Evolutionary conservation across 2,329 filamentous ascomycete species (phyloP), one percentile per base, ranked within the genome.

Genomic region (Magnaporthiopsis rhizophila): DNA sequence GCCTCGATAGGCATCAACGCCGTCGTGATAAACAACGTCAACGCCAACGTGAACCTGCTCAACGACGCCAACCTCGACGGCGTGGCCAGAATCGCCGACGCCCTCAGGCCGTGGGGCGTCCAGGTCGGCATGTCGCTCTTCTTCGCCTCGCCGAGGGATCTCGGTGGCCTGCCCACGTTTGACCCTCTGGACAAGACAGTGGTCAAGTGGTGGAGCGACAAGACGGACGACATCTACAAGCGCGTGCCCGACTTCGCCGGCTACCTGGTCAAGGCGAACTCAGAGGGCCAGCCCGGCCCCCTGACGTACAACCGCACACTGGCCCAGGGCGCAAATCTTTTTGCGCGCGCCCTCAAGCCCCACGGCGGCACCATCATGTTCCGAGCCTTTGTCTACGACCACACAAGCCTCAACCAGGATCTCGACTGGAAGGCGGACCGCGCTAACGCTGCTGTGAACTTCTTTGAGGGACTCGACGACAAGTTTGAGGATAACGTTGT

Each of bases 211-310:
- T 91, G 88, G 88, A 72, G 77, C 0, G 79, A 83, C 59, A 80
- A 85, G 60, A 88, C 88, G 0, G 75, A 83, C 59, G 74, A 81
- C 34, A 75, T 91, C 8, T 90, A 90, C 69, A 66, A 75, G 6
- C 74, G 78, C 2, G 80, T 91, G 2, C 88, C 88, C 0, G 88
- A 91, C 69, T 78, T 91, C 72, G 84, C 83, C 1, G 88, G 89
- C 0, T 90, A 88, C 68, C 78, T 90, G 3, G 81, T 90, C 67
- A 91, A 91, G 72, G 88, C 88, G 11, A 87, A 88, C 71, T 89
- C 86, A 0, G 89, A 91, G 74, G 88, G 87, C 1, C 87, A 91
- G 70, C 87, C 88, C 0, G 88, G 88, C 0, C 88, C 88, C 0
- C 69, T 87, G 30, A 87, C 84, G 0, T 91, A 91, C 74, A 88